Percentiles rank a stretch among this genome's conserved stretches.
Conservation (phyloP, 352 stramenopile species). For the Phytophthora sp. region DNA sequence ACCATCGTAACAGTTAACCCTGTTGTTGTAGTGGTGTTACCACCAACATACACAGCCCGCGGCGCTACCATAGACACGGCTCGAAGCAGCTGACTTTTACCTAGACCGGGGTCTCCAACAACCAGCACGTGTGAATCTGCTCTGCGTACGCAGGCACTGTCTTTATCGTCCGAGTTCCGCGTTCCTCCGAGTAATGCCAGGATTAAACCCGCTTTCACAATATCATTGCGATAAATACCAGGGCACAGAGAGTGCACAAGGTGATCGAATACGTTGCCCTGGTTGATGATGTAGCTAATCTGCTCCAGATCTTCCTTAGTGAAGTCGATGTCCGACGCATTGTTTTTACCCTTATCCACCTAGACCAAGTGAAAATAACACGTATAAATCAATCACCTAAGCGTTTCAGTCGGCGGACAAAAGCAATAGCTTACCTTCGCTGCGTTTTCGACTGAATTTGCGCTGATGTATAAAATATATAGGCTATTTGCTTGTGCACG, state of each 20-base stretch:
- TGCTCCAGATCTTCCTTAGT: constrained; percentile 91
- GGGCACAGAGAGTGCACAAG: constrained; percentile 96
- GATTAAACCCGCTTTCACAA: constrained; percentile 97
- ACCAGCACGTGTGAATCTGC: constrained; percentile 96
- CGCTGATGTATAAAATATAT: constrained; percentile 95
- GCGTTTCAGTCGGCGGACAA: constrained; percentile 4
- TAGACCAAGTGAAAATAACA: constrained; percentile 6
- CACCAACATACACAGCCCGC: constrained; percentile 96
- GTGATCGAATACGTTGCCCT: constrained; percentile 93
- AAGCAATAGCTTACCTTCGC: constrained; percentile 43
- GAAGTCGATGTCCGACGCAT: constrained; percentile 73
- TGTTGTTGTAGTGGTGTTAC: constrained; percentile 96
- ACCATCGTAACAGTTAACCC: constrained; percentile 96
- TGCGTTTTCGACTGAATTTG: constrained; percentile 89
- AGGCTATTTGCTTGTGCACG: constrained; percentile 91
- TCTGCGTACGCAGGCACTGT: constrained; percentile 73
- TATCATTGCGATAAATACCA: constrained; percentile 97
- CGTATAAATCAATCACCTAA: neutral
- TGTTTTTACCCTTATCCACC: constrained; percentile 57
- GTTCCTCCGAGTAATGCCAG: constrained; percentile 95
- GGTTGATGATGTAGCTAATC: constrained; percentile 90
- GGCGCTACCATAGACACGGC: constrained; percentile 91
- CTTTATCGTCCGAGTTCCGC: constrained; percentile 63
- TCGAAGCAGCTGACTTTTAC: constrained; percentile 96
- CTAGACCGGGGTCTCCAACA: constrained; percentile 95